A percentile compares a stretch with the other conserved stretches of the same genome.
Conservation (phyloP, 164 flowering plant species). For the Umbilicus rupestris region DNA sequence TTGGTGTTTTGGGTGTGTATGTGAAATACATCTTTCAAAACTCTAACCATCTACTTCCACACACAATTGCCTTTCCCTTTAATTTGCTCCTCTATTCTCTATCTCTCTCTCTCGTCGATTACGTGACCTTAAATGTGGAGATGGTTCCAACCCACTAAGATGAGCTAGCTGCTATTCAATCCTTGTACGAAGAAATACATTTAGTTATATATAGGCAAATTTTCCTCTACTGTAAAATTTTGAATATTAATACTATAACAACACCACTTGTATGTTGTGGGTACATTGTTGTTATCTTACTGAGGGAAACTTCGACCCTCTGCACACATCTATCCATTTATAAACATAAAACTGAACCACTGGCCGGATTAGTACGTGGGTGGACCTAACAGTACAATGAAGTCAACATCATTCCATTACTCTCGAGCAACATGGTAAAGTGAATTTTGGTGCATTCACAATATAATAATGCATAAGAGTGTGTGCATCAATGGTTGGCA, state of each 20-base stretch:
- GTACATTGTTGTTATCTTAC: background rate
- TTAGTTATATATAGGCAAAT: background rate
- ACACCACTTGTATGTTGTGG: background rate
- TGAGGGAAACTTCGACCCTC: background rate
- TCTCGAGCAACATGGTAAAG: background rate
- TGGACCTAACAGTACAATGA: background rate
- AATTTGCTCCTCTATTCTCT: background rate
- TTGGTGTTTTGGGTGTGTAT: background rate
- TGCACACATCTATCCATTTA: conserved; percentile 1
- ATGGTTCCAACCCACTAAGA: too few species aligned
- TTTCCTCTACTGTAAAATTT: background rate
- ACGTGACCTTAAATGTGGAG: too few species aligned
- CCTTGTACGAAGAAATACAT: too few species aligned
- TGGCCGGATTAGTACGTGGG: background rate
- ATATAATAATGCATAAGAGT: background rate
- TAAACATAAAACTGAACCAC: background rate
- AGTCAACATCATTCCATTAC: background rate
- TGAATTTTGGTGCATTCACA: too few species aligned
- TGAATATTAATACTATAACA: background rate
- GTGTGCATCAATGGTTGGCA: background rate
- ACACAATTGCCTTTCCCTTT: background rate
- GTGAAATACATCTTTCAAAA: background rate
- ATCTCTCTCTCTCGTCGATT: too few species aligned
- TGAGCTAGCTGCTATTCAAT: too few species aligned
- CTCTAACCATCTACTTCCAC: background rate